Evolutionary conservation across 805 yeast species (phyloP), one percentile per base, ranked within the genome.

Genomic region (Teunomyces pallodes): DNA sequence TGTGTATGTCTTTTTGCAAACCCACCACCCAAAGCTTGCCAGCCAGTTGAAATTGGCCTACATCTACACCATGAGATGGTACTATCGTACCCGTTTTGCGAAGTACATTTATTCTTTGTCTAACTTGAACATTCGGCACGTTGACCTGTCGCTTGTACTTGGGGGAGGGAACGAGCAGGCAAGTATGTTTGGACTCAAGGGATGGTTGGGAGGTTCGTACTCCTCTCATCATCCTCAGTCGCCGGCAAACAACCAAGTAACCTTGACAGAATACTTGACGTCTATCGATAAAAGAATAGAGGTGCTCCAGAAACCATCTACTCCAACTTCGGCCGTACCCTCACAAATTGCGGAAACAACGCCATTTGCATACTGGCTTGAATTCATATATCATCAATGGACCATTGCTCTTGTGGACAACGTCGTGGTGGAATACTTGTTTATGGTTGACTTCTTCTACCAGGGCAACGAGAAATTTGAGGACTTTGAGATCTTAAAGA

Each of bases 51-150:
- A 83, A 46, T 79, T 79, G 57, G 98, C 97, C 0, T 94, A 94
- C 63, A 70, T 84, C 14, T 83, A 83, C 58, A 92, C 98, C 2
- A 91, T 94, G 88, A 75, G 80, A 58, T 94, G 99, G 99, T 94
- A 92, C 69, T 94, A 94, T 64, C 75, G 78, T 49, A 79, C 86
- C 48, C 80, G 87, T 55, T 92, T 91, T 60, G 82, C 84, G 13
- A 81, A 90, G 53, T 91, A 90, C 66, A 65, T 84, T 33, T 80
- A 84, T 51, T 82, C 95, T 0, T 66, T 91, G 44, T 87, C 87
- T 50, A 82, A 81, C 54, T 65, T 90, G 49, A 80, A 77, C 38
- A 54, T 84, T 13, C 74, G 76, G 45, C 67, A 67, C 17, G 79
- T 85, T 7, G 94, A 85, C 52, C 75, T 71, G 48, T 72, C 72